Base-by-base conservation (phyloP, 225 moss, liverwort and hornwort species). In the Ulota crispa region DNA sequence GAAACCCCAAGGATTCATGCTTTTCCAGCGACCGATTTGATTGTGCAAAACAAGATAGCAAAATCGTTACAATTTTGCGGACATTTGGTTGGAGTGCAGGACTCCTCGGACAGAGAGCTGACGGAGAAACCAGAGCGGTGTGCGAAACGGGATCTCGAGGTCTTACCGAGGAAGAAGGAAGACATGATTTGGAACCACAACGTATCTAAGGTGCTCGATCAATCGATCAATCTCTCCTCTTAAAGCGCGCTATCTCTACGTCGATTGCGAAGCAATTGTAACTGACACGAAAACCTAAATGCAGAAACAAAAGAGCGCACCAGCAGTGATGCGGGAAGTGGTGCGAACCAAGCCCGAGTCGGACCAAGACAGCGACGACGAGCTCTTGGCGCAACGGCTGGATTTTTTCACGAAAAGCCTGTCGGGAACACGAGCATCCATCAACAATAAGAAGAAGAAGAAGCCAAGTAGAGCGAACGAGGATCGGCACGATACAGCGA, bases 271-370 rank as follows among this genome's bases (percentile, higher is more conserved):
- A 6, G 23, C n/a, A 32, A 32, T 71, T 70, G 47, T 18, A 80
- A 71, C 62, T 78, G 32, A 65, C 75, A 66, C 39, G 39, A 59
- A 26, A 63, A 60, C 21, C 21, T 21, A 21, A 37, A 18, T 55
- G 63, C 83, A 88, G 88, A 88, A 83, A 64, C 89, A 87, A 74
- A 86, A 82, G 84, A 85, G 82, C 34, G 42, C 52, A 76, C 60
- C 74, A 67, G 53, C 74, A 28, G 24, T 31, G 43, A 57, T 37
- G 76, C 70, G 54, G 61, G 82, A 85, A 68, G 69, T 65, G 3
- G 57, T 68, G 12, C 57, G 72, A 26, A 30, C 77, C 36, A 77
- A 80, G 66, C 78, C 57, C 6, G 82, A 83, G 60, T 41, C n/a
- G 65, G 81, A 82, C 61, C 81, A 81, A 21, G 85, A 75, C n/a